Percentiles rank a stretch among this genome's conserved stretches.
Conservation (phyloP, 169 alveolate genomes). For the Plasmodium cynomolgi region DNA sequence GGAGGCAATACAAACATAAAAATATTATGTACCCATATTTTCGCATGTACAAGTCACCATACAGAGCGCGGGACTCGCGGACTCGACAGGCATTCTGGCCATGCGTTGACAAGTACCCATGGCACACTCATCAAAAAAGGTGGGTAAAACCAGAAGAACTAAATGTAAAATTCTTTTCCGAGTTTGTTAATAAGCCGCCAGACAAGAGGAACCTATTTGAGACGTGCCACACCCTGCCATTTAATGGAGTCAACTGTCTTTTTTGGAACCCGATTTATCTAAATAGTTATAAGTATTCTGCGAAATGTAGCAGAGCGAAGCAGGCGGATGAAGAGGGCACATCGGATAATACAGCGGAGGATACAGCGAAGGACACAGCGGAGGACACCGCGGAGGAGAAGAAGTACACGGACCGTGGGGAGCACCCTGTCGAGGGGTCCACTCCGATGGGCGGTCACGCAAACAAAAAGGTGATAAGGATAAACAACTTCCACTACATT, state of each 20-base stretch:
- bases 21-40: slow-evolving; percentile 85
- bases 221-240: slow-evolving; percentile 83
- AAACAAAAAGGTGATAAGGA: slow-evolving; percentile 71
- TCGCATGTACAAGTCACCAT: slow-evolving; percentile 83
- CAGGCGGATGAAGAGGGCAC: slow-evolving; percentile 1
- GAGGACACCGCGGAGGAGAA: slow-evolving; percentile 10
- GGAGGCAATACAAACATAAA: slow-evolving; percentile 70
- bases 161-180: slow-evolving; percentile 78
- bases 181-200: slow-evolving; percentile 74
- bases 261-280: slow-evolving; percentile 62
- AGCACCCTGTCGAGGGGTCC: neutral
- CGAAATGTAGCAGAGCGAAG: neutral
- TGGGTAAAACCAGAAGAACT: slow-evolving; percentile 76
- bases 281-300: slow-evolving; percentile 42
- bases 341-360: slow-evolving; percentile 22
- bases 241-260: slow-evolving; percentile 84
- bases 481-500: slow-evolving; percentile 51
- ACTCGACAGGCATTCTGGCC: slow-evolving; percentile 85
- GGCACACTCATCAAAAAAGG: slow-evolving; percentile 87
- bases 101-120: slow-evolving; percentile 83
- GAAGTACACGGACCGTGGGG: slow-evolving; percentile 24
- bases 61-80: slow-evolving; percentile 83
- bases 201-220: slow-evolving; percentile 78
- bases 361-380: slow-evolving; percentile 2
- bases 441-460: slow-evolving; percentile 3